Evolutionary conservation across 495 filamentous ascomycete species (phyloP).

Genomic region (Xeromyces bisporus): DNA sequence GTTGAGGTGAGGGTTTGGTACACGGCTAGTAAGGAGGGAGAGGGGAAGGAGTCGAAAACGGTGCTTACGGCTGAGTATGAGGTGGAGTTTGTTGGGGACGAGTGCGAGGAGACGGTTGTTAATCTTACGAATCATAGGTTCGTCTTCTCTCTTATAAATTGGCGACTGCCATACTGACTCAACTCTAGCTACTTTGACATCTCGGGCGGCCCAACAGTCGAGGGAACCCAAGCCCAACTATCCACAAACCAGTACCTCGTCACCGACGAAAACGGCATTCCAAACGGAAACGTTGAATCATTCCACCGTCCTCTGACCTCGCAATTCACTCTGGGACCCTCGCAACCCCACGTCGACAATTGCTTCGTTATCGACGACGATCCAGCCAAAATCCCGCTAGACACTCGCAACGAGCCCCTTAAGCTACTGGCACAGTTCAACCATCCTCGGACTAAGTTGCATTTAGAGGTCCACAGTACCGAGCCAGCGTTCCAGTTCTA

Average conservation of each 20-base stretch:
- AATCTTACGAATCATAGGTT: slow-evolving; percentile 94
- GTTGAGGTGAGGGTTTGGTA: slow-evolving; percentile 69
- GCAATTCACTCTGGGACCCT: slow-evolving; percentile 49
- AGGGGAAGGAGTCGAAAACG: slow-evolving; percentile 28
- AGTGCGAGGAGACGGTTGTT: slow-evolving; percentile 70
- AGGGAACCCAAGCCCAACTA: slow-evolving; percentile 59
- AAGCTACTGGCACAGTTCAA: slow-evolving; percentile 46
- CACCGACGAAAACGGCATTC: slow-evolving; percentile 53
- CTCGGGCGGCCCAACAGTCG: slow-evolving; percentile 43
- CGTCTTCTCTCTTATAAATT: slow-evolving; percentile 5
- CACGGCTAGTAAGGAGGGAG: slow-evolving; percentile 48
- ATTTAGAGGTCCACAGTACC: slow-evolving; percentile 72
- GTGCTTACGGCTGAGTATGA: slow-evolving; percentile 78
- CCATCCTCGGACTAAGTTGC: slow-evolving; percentile 52
- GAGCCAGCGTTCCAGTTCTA: slow-evolving; percentile 97
- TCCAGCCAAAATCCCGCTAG: slow-evolving; percentile 45
- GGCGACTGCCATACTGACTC: neutral
- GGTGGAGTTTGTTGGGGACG: slow-evolving; percentile 58
- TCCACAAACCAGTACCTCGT: slow-evolving; percentile 56
- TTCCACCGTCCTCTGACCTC: slow-evolving; percentile 38
- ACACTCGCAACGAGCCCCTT: slow-evolving; percentile 54
- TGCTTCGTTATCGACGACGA: slow-evolving; percentile 67
- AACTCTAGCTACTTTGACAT: slow-evolving; percentile 78
- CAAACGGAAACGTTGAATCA: slow-evolving; percentile 27
- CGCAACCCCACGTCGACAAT: slow-evolving; percentile 66